Evolutionary conservation across 768 basidiomycete species (phyloP).

Genomic region (Tylopilus rubrobrunneus): DNA sequence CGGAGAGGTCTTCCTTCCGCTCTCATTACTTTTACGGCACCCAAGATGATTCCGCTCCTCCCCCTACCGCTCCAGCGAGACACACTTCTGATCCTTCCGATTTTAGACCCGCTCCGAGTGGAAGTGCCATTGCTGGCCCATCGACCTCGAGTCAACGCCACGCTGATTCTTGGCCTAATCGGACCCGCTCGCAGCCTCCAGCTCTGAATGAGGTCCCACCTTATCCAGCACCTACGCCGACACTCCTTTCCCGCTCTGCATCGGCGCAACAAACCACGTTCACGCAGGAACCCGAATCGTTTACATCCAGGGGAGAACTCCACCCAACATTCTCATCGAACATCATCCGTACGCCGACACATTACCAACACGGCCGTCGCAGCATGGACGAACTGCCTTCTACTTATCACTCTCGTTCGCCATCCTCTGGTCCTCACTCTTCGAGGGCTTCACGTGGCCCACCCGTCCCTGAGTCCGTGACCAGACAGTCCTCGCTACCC

Average conservation of each 20-base stretch:
- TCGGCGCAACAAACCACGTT: constrained; percentile 13
- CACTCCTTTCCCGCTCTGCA: constrained; percentile 9
- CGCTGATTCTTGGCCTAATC: constrained; percentile 16
- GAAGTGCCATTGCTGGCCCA: constrained; percentile 11
- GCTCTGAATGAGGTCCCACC: constrained; percentile 20
- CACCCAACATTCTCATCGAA: constrained; percentile 66
- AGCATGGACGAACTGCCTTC: constrained; percentile 23
- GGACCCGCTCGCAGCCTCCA: constrained; percentile 22
- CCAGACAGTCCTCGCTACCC: constrained; percentile 27
- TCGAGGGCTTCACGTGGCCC: constrained; percentile 18
- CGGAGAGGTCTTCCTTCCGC: constrained; percentile 17
- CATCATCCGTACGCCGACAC: constrained; percentile 64
- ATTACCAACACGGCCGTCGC: constrained; percentile 41
- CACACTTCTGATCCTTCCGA: constrained; percentile 26
- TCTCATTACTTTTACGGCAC: constrained; percentile 15
- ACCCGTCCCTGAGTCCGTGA: constrained; percentile 18
- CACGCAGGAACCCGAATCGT: constrained; percentile 39
- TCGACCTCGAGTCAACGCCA: constrained; percentile 18
- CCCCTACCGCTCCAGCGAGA: constrained; percentile 17
- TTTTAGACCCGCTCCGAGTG: constrained; percentile 5
- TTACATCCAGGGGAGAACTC: constrained; percentile 48
- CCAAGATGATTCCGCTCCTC: constrained; percentile 15
- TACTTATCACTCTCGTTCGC: constrained; percentile 21
- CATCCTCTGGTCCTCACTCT: constrained; percentile 15
- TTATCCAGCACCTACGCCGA: constrained; percentile 28